A percentile compares a stretch with the other conserved stretches of the same genome.
Conservation (phyloP, 2,329 filamentous ascomycete species). For the Clonostachys sp. region DNA sequence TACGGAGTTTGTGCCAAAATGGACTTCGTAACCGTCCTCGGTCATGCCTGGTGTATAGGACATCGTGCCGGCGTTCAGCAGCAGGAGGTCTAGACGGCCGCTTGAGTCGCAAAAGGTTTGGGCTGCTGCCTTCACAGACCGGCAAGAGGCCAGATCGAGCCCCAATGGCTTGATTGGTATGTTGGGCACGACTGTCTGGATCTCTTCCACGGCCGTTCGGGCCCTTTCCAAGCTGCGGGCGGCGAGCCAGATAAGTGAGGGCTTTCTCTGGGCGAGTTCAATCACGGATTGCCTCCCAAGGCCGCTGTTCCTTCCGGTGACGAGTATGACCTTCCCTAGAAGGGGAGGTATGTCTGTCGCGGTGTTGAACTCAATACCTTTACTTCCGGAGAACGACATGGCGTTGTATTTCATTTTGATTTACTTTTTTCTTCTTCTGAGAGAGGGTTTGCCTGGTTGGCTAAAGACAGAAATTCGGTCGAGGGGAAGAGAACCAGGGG, state of each 20-base stretch:
- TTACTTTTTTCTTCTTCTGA: too few species aligned
- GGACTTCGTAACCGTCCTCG: conserved; percentile 24
- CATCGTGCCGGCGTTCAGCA: conserved; percentile 19
- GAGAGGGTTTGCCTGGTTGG: too few species aligned
- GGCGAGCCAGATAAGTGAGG: conserved; percentile 3
- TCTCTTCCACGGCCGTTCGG: conserved; percentile 29
- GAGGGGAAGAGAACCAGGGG: too few species aligned
- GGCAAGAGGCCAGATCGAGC: conserved; percentile 42
- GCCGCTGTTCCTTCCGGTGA: conserved; percentile 38
- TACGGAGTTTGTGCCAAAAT: conserved; percentile 27
- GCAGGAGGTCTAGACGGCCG: conserved; percentile 1
- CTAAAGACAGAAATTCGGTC: too few species aligned
- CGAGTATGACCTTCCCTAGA: too few species aligned
- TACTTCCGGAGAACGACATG: too few species aligned
- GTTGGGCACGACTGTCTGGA: conserved; percentile 15
- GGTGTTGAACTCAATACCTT: too few species aligned
- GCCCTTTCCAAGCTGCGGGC: conserved; percentile 40
- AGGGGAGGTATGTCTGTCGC: too few species aligned
- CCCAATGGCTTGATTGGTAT: background rate
- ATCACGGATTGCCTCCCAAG: conserved; percentile 52
- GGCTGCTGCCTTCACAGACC: conserved; percentile 5
- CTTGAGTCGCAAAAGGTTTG: background rate
- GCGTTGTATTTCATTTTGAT: too few species aligned
- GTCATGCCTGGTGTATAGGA: conserved; percentile 15
- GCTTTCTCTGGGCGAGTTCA: conserved; percentile 3